These are phyloP conservation scores for Davidsoniella virescens DNA, from an alignment of 2,329 filamentous ascomycete species.

Conservation along the genomic window DNA sequence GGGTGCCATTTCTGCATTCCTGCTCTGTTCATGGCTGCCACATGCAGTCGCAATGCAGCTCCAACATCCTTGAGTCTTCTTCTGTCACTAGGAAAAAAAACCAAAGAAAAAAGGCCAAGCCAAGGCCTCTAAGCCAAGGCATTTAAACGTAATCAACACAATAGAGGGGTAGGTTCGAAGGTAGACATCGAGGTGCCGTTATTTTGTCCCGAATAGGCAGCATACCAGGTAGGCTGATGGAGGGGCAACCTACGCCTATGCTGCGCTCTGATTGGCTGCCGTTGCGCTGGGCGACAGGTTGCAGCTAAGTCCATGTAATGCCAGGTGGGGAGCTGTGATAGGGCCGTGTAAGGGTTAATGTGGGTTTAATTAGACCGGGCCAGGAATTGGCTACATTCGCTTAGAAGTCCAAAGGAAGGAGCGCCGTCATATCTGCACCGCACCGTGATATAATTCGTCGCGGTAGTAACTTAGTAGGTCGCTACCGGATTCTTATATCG, in stretches of 20 bases:
- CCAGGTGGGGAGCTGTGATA: background rate
- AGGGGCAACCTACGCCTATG: background rate
- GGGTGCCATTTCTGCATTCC: background rate
- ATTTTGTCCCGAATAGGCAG: no score
- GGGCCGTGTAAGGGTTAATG: background rate
- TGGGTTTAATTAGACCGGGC: background rate
- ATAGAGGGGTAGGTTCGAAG: no score
- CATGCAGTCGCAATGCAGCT: slow-evolving; percentile 1
- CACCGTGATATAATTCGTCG: no score
- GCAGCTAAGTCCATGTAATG: background rate
- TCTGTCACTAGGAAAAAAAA: background rate
- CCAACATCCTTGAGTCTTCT: background rate
- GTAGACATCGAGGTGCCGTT: no score
- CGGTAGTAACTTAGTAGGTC: no score
- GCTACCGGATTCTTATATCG: no score
- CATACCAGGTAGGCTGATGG: background rate
- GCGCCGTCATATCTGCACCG: no score
- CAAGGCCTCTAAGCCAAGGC: no score
- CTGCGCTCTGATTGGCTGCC: no score
- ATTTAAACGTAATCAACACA: no score
- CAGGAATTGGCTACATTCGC: background rate
- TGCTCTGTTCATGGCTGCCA: background rate
- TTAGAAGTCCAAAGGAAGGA: no score
- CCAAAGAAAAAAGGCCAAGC: no score
- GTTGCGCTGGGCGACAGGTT: background rate